A percentile compares a stretch with the other conserved stretches of the same genome.
These are phyloP conservation scores for Apiotrichum siamense DNA, from an alignment of 1,284 basidiomycete genomes.

Conservation along the genomic window DNA sequence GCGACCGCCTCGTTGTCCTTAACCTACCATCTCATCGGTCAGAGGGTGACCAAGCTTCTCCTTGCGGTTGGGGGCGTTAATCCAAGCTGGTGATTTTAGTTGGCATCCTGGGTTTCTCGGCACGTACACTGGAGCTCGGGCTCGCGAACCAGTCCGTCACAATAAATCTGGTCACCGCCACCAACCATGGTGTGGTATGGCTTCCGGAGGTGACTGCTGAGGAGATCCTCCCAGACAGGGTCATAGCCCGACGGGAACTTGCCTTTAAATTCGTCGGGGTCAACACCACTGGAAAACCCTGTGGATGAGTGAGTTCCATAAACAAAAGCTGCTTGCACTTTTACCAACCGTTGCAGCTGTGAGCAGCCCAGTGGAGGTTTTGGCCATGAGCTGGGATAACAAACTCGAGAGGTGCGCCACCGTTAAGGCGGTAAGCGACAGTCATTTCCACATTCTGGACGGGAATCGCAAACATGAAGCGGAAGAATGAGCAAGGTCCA, in stretches of 20 bases:
- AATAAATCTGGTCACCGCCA: slow-evolving; percentile 50
- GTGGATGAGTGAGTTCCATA: neutral
- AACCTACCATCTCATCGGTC: slow-evolving; percentile 61
- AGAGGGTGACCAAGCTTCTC: slow-evolving; percentile 61
- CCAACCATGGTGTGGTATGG: slow-evolving; percentile 69
- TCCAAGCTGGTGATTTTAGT: slow-evolving; percentile 62
- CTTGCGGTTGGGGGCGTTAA: slow-evolving; percentile 59
- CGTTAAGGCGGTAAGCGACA: slow-evolving; percentile 72
- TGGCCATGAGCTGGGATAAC: slow-evolving; percentile 72
- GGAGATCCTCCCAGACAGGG: slow-evolving; percentile 86
- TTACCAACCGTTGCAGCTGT: slow-evolving; percentile 53
- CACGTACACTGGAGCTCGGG: slow-evolving; percentile 48
- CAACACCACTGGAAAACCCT: slow-evolving; percentile 51
- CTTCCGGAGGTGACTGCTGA: slow-evolving; percentile 66
- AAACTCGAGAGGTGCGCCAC: slow-evolving; percentile 71
- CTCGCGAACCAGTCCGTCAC: slow-evolving; percentile 49
- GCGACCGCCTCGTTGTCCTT: neutral
- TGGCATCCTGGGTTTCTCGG: neutral
- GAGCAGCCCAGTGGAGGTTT: slow-evolving; percentile 85
- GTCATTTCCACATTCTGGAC: slow-evolving; percentile 65
- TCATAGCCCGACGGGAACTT: slow-evolving; percentile 64
- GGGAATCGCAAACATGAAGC: slow-evolving; percentile 82
- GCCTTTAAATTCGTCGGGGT: slow-evolving; percentile 50
- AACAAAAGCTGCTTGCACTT: too few species aligned
- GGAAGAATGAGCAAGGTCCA: slow-evolving; percentile 84